Conservation (phyloP, 352 stramenopile species). For the Phytophthora podocarpi region DNA sequence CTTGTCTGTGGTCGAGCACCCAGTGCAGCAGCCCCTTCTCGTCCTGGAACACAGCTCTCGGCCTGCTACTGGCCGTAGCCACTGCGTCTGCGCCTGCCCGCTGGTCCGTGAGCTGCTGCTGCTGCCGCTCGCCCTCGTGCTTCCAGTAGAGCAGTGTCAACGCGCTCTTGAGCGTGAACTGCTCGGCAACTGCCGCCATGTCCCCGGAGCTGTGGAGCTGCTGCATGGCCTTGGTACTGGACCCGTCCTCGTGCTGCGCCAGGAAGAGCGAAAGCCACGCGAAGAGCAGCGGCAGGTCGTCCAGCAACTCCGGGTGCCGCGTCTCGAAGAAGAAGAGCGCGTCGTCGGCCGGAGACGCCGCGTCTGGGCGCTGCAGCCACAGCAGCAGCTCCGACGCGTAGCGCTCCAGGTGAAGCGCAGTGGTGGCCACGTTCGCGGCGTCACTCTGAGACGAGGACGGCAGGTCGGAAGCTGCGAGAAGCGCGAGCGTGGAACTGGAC, state of each 20-base stretch:
- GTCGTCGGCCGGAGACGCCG: slow-evolving; percentile 47
- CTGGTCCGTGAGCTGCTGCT: slow-evolving; percentile 17
- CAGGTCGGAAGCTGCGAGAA: slow-evolving; percentile 25
- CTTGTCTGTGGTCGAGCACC: slow-evolving; percentile 48
- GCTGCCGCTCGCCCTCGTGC: slow-evolving; percentile 43
- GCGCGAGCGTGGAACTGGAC: slow-evolving; percentile 20
- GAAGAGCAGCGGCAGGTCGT: slow-evolving; percentile 52
- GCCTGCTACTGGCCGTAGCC: not conserved
- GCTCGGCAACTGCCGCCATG: slow-evolving; percentile 40
- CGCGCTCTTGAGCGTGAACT: slow-evolving; percentile 60
- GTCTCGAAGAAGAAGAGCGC: slow-evolving; percentile 73
- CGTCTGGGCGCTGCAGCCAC: slow-evolving; percentile 49
- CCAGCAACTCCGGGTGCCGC: slow-evolving; percentile 59
- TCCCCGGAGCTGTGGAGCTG: slow-evolving; percentile 31
- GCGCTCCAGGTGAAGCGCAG: slow-evolving; percentile 44
- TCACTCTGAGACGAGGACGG: slow-evolving; percentile 28
- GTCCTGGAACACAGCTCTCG: slow-evolving; percentile 25
- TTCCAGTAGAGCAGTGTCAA: slow-evolving; percentile 71
- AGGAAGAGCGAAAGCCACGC: slow-evolving; percentile 69
- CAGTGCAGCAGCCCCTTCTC: slow-evolving; percentile 57
- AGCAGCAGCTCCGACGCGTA: slow-evolving; percentile 56
- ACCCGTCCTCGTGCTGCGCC: slow-evolving; percentile 31
- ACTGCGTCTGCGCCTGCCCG: slow-evolving; percentile 6
- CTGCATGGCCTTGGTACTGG: slow-evolving; percentile 13
- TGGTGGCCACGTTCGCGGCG: slow-evolving; percentile 20